Conservation (phyloP, 345 rosid genomes). For the Acer negundo region DNA sequence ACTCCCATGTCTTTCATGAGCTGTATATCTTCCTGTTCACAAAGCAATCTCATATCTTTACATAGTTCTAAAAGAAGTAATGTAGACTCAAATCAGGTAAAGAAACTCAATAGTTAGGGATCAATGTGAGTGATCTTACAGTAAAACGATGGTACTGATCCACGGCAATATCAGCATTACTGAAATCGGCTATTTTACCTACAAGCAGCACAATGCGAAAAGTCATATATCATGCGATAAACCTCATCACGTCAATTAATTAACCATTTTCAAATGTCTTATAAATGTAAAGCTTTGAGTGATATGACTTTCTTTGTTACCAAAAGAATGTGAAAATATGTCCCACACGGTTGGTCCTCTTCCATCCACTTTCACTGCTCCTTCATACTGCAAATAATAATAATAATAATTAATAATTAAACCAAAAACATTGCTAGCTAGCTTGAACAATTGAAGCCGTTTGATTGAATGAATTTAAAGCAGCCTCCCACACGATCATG, state of each 20-base stretch:
- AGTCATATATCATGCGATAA: background rate
- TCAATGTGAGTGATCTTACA: constrained; percentile 36
- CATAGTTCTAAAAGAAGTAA: background rate
- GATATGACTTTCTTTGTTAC: constrained; percentile 19
- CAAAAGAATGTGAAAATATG: constrained; percentile 66
- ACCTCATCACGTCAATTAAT: too few relatives aligned
- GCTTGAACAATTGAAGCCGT: too few relatives aligned
- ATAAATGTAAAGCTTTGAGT: background rate
- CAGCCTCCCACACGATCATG: background rate
- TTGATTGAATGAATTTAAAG: too few relatives aligned
- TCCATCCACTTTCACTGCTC: constrained; percentile 87
- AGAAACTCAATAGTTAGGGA: background rate
- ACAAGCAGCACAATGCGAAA: constrained; percentile 8
- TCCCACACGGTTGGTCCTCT: constrained; percentile 94
- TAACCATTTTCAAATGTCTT: background rate
- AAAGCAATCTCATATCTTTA: background rate
- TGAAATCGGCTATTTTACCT: constrained; percentile 69
- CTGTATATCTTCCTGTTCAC: constrained; percentile 77
- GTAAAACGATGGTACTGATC: constrained; percentile 86
- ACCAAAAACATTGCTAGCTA: too few relatives aligned
- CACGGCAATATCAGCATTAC: constrained; percentile 88
- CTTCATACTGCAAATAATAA: constrained; percentile 59
- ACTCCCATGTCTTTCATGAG: constrained; percentile 95
- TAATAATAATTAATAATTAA: too few relatives aligned
- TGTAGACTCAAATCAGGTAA: background rate